Evolutionary conservation across 2,329 filamentous ascomycete genomes (phyloP).

Genomic region (Periconia digitata): DNA sequence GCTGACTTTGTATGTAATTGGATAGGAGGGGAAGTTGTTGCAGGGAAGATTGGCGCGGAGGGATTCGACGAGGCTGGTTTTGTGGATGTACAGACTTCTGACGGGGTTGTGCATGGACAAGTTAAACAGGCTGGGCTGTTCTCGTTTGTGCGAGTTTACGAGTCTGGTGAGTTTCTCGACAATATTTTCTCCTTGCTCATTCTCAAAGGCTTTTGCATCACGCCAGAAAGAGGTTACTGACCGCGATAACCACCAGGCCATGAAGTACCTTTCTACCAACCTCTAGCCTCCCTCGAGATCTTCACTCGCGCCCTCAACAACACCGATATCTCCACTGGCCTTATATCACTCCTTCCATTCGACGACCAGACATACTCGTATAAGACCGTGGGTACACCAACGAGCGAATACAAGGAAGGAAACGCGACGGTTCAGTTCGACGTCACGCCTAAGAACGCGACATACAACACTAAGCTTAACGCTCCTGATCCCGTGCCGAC

Average conservation of each 20-base stretch:
- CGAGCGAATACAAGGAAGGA: slow-evolving; percentile 46
- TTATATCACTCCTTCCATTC: slow-evolving; percentile 13
- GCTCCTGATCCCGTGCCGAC: slow-evolving; percentile 43
- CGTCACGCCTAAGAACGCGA: slow-evolving; percentile 47
- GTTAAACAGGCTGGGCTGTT: slow-evolving; percentile 55
- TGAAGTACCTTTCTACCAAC: slow-evolving; percentile 58
- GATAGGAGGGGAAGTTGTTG: slow-evolving; percentile 48
- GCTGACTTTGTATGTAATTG: slow-evolving; percentile 54
- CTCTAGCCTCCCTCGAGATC: slow-evolving; percentile 51
- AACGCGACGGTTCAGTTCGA: slow-evolving; percentile 51
- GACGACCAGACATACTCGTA: slow-evolving; percentile 23
- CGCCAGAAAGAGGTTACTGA: too few relatives aligned
- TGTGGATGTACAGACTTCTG: slow-evolving; percentile 48
- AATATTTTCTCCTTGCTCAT: not conserved
- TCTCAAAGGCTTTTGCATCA: not conserved
- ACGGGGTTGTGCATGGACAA: slow-evolving; percentile 55
- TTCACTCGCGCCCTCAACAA: slow-evolving; percentile 53
- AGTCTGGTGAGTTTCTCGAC: slow-evolving; percentile 37
- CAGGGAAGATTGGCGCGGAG: slow-evolving; percentile 43
- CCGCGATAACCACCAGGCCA: slow-evolving; percentile 24
- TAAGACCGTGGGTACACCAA: slow-evolving; percentile 37
- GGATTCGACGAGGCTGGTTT: slow-evolving; percentile 52
- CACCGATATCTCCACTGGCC: slow-evolving; percentile 56
- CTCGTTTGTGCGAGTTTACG: slow-evolving; percentile 54
- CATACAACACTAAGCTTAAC: slow-evolving; percentile 51